Base-by-base conservation (phyloP, 352 stramenopile species). In the Aphanomyces cochlioides region DNA sequence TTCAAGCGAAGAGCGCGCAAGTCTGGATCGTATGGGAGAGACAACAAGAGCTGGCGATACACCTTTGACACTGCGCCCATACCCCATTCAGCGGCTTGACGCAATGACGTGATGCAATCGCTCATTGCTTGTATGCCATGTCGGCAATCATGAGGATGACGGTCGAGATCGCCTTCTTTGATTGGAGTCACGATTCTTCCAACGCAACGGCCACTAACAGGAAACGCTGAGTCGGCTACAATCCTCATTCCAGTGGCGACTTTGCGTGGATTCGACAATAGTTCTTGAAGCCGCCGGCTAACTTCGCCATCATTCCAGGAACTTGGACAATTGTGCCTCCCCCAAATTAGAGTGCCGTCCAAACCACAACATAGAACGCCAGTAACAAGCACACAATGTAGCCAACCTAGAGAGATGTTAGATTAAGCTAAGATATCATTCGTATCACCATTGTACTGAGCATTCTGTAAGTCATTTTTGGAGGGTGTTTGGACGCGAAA, bases 261-360 rank as follows among this genome's bases (percentile, higher is more conserved):
- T n/a, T n/a, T n/a, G n/a, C n/a, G n/a, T n/a, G n/a, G n/a, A n/a
- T n/a, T n/a, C n/a, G n/a, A n/a, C n/a, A 39, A 8, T 45, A 6
- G 37, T 7, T 56, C 41, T 43, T 66, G 47, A 8, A 71, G 66
- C 13, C 12, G 36, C 7, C 65, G 37, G 13, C 28, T 54, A 17
- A 65, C 54, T 21, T 71, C 65, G 15, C 65, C 65, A 38, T 71
- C 65, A 37, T 71, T 71, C 65, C 65, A 71, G 5, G 65, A 71
- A 7, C 65, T 48, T 7, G 66, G 21, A 40, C 59, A 39, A 66
- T 71, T 71, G 40, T 71, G 65, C 36, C 66, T 64, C 7, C 38
- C 65, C 65, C 65, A 71, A 7, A 39, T 43, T 4, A 71, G 10
- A 7, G 38, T 64, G 39, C 65, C 65, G 17, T 66, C 41, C 5